Conservation (phyloP, 148 eudicot genomes). For the Oxyria digyna region DNA sequence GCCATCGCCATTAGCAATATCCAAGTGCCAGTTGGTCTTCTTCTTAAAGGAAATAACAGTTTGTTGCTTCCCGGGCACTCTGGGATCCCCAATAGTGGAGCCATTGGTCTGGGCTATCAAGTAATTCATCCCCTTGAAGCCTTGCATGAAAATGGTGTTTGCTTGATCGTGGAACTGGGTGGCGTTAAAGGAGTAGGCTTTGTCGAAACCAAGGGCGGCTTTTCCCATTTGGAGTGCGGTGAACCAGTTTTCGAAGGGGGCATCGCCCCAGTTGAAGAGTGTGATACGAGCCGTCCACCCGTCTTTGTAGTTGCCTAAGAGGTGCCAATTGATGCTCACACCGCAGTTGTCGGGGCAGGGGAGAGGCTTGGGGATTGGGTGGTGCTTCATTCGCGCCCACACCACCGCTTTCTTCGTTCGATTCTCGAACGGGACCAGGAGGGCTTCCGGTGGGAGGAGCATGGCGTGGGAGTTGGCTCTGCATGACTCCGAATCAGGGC, state of each 20-base stretch:
- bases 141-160: slow-evolving; percentile 38
- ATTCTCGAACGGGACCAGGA: slow-evolving; percentile 45
- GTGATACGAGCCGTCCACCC: slow-evolving; percentile 61
- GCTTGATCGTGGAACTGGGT: slow-evolving; percentile 21
- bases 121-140: slow-evolving; percentile 35
- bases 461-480: slow-evolving; percentile 24
- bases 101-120: slow-evolving; percentile 42
- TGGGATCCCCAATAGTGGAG: slow-evolving; percentile 21
- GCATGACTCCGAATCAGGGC: slow-evolving; percentile 28
- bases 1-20: slow-evolving; percentile 29
- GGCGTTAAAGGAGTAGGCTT: slow-evolving; percentile 52
- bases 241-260: slow-evolving; percentile 43
- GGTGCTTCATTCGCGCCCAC: slow-evolving; percentile 42
- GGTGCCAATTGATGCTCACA: slow-evolving; percentile 59
- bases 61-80: slow-evolving; percentile 55
- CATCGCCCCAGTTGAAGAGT: slow-evolving; percentile 46
- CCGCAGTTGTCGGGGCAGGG: slow-evolving; percentile 63
- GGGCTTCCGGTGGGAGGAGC: slow-evolving; percentile 45
- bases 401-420: slow-evolving; percentile 28
- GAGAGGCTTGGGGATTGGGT: slow-evolving; percentile 20
- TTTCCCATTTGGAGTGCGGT: slow-evolving; percentile 35
- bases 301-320: slow-evolving; percentile 25
- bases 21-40: slow-evolving; percentile 18
- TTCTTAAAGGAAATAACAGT: slow-evolving; percentile 40
- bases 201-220: slow-evolving; percentile 28